Conservation (phyloP, 371 early-diverging fungal species). For the Mucor circinelloides region DNA sequence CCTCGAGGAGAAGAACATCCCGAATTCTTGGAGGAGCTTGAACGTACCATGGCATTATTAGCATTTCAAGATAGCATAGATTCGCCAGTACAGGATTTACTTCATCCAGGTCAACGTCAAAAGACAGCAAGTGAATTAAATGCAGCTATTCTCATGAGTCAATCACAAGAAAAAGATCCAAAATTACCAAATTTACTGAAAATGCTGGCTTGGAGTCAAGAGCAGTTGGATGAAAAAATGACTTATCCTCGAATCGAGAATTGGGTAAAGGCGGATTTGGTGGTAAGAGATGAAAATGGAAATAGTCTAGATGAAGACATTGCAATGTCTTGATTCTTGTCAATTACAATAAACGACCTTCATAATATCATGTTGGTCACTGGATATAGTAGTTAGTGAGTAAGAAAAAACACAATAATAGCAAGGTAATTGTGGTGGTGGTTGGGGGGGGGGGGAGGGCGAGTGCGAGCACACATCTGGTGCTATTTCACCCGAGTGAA, state of each 20-base stretch:
- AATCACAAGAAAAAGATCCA: conserved; percentile 92
- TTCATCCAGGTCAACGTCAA: conserved; percentile 88
- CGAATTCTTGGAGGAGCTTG: conserved; percentile 91
- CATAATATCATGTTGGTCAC: background rate
- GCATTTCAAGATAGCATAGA: conserved; percentile 77
- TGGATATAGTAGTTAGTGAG: no score
- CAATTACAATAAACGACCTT: background rate
- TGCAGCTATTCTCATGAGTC: conserved; percentile 87
- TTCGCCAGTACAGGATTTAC: conserved; percentile 81
- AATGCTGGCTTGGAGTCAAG: conserved; percentile 92
- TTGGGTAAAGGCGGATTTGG: conserved; percentile 80
- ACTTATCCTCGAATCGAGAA: conserved; percentile 85
- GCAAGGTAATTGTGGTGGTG: no score
- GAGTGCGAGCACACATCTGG: no score
- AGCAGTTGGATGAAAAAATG: conserved; percentile 78
- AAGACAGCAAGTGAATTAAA: conserved; percentile 94
- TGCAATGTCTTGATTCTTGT: conserved; percentile 12
- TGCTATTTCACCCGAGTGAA: no score
- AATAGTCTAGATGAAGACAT: conserved; percentile 33
- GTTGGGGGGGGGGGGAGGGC: no score
- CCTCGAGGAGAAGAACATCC: conserved; percentile 95
- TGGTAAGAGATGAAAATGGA: conserved; percentile 37
- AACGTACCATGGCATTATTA: conserved; percentile 93
- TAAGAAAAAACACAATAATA: no score
- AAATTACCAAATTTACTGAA: conserved; percentile 88